A percentile compares a stretch with the other conserved stretches of the same genome.
phyloP scores from a whole-genome alignment of 148 eudicot genomes.

The Dianthus caryophyllus region DNA sequence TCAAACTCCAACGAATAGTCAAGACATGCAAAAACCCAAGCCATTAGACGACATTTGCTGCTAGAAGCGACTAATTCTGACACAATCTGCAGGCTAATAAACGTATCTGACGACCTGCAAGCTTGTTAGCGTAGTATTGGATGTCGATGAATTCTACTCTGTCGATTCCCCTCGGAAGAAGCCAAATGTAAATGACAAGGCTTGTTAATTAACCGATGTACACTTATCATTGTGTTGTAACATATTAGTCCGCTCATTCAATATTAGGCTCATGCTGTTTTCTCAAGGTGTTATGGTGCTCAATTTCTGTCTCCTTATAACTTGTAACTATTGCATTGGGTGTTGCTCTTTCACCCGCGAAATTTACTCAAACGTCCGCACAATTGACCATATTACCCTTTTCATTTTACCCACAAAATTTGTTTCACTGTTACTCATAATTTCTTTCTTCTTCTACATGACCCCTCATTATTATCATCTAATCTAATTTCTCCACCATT shows the following conservation, averaged over 20 bases:
- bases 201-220: not conserved
- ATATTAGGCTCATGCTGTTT: no score
- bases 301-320: no score
- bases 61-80: not conserved
- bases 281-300: no score
- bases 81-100: not conserved
- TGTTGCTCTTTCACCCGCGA: no score
- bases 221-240: not conserved
- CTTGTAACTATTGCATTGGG: no score
- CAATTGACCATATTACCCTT: no score
- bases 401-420: no score
- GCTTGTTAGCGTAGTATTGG: not conserved
- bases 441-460: no score
- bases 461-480: no score
- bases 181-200: not conserved
- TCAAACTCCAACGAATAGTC: not conserved
- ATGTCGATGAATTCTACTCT: not conserved
- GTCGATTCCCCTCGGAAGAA: not conserved
- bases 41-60: not conserved
- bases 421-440: no score
- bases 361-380: no score
- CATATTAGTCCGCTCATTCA: not conserved
- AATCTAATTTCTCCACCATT: no score
- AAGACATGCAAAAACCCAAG: not conserved
- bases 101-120: not conserved